Evolutionary conservation across 495 filamentous ascomycete species (phyloP), one percentile per base, ranked within the genome.

Genomic region (Penicillium angulare): DNA sequence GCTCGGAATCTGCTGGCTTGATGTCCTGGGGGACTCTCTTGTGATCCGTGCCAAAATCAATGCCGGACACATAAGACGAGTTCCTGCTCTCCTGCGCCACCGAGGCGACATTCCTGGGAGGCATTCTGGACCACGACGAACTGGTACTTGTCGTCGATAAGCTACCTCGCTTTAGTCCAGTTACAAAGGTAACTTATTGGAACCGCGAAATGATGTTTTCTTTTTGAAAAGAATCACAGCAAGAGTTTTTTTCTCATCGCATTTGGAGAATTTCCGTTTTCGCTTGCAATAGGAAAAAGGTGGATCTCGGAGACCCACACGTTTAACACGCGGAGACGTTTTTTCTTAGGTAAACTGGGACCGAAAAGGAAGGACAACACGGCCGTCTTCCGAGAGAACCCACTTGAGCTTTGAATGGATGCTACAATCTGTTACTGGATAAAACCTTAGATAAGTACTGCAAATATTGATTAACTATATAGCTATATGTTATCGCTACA

Each of bases 1-100:
- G 49, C 62, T 65, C 62, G 7, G 53, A 39, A 49, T 65, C 62
- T 1, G 50, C 23, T n/a, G 44, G 16, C 44, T 63, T 65, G n/a
- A 61, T 63, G 16, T 65, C 59, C 33, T 58, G 59, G 7, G 48
- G 34, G 2, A 16, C 49, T 46, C 53, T 49, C 13, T 57, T 57
- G 24, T 36, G 38, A 4, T 58, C 46, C 10, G 29, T n/a, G 10
- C 47, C 41, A 4, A 57, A 16, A 26, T 50, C 48, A 22, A 42
- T 32, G 32, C 44, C 47, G 16, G 49, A 29, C 16, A 46, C 33
- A 36, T 36, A 48, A 5, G 45, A 48, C n/a, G 32, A 38, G 21
- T 26, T 26, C 15, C 21, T 27, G 12, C 9, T 38, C 6, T 8
- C 16, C 13, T 21, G 38, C 26, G 39, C 40, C 49, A 42, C 41